phyloP scores from a whole-genome alignment of 2,329 filamentous ascomycete species.

The Mycosphaerelloides madeirae region DNA sequence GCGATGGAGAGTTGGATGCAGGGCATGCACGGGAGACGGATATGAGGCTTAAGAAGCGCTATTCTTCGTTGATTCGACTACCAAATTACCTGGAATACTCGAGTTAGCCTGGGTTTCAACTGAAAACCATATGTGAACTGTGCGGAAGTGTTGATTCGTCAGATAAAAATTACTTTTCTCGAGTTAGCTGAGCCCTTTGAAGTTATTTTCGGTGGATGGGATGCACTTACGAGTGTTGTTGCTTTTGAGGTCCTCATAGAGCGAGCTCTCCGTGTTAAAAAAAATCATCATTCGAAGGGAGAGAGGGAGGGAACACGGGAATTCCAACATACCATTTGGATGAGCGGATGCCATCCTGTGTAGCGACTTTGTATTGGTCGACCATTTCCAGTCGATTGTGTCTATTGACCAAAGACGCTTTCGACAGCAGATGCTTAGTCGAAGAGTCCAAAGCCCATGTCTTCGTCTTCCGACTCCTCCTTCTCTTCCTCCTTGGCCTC shows the following conservation, averaged over 20 bases:
- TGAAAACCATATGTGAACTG: too few species aligned
- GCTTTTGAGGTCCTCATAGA: constrained; percentile 59
- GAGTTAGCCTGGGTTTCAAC: too few species aligned
- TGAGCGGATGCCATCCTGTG: constrained; percentile 1
- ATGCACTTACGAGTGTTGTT: constrained; percentile 66
- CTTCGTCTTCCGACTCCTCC: constrained; percentile 58
- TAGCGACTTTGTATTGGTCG: constrained; percentile 20
- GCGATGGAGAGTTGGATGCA: too few species aligned
- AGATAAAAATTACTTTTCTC: too few species aligned
- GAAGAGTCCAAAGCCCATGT: constrained; percentile 53
- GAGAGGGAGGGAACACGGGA: constrained; percentile 9
- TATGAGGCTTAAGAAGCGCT: too few species aligned
- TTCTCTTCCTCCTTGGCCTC: constrained; percentile 58
- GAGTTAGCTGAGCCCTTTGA: too few species aligned
- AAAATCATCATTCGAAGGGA: constrained; percentile 51
- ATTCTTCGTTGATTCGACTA: too few species aligned
- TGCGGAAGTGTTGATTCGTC: too few species aligned
- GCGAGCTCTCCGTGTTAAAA: constrained; percentile 62
- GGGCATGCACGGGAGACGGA: too few species aligned
- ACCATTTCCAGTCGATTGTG: constrained; percentile 12
- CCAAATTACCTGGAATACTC: too few species aligned
- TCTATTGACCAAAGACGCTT: constrained; percentile 7
- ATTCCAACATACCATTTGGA: constrained; percentile 35
- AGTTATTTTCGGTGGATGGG: too few species aligned
- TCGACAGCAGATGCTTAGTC: constrained; percentile 38